phyloP scores from a whole-genome alignment of 495 filamentous ascomycete genomes.

The Penicillium coprophilum region DNA sequence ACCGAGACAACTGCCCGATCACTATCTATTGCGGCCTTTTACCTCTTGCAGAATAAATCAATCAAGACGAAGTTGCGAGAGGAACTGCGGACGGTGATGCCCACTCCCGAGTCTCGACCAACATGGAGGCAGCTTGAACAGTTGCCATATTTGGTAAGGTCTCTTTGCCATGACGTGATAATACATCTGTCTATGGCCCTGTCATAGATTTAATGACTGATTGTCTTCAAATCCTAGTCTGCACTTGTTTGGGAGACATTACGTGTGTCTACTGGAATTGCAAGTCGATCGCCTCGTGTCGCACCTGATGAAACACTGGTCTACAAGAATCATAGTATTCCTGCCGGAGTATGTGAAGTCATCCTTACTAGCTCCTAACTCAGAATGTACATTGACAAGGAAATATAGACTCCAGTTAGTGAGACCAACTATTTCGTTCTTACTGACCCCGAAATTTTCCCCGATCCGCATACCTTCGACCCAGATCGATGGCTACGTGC shows the following conservation, averaged over 20 bases:
- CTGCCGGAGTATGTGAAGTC: conserved; percentile 27
- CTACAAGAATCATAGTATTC: conserved; percentile 42
- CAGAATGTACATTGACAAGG: background rate
- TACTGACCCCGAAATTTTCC: conserved; percentile 48
- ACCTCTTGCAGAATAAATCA: conserved; percentile 11
- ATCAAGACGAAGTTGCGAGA: conserved; percentile 25
- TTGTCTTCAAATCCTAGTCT: conserved; percentile 20
- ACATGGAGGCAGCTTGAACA: conserved; percentile 47
- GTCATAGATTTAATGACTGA: conserved; percentile 4
- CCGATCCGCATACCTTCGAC: conserved; percentile 45
- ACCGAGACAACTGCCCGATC: conserved; percentile 41
- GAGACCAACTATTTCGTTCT: conserved; percentile 47
- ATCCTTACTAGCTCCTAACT: conserved; percentile 18
- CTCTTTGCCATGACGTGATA: background rate
- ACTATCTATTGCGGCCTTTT: conserved; percentile 19
- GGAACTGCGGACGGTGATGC: conserved; percentile 37
- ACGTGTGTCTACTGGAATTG: conserved; percentile 44
- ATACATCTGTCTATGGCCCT: background rate
- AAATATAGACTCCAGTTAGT: conserved; percentile 42
- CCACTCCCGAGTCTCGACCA: conserved; percentile 23
- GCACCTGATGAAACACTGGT: conserved; percentile 41
- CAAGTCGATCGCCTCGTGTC: conserved; percentile 39
- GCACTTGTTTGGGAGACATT: conserved; percentile 48
- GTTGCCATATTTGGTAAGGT: conserved; percentile 49
- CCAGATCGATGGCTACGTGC: conserved; percentile 52